These are phyloP conservation scores for Pseudonitzschia delicatissima DNA, from an alignment of 108 stramenopile genomes.

Conservation along the genomic window DNA sequence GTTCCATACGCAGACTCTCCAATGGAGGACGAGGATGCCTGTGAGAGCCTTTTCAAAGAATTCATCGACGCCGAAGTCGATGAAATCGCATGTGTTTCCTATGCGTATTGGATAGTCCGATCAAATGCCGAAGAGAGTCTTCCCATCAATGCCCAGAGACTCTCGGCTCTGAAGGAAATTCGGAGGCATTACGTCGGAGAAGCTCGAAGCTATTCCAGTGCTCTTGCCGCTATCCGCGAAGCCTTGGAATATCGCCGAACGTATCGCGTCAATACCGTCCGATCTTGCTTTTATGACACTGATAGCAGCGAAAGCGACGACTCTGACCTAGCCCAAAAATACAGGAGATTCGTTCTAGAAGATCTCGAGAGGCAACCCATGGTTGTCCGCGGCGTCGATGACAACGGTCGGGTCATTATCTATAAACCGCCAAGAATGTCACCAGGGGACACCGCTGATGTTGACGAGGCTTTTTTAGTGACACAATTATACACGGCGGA, in stretches of 20 bases:
- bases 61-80: not conserved
- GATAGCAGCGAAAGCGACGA: not conserved
- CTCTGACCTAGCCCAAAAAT: not conserved
- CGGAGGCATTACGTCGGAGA: conserved; percentile 13
- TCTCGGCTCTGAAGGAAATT: conserved; percentile 15
- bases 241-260: conserved; percentile 12
- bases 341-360: conserved; percentile 2
- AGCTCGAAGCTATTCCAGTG: not conserved
- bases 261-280: conserved; percentile 2
- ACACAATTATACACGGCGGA: conserved; percentile 34
- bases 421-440: conserved; percentile 14
- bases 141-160: not conserved
- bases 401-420: conserved; percentile 12
- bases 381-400: conserved; percentile 24
- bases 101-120: conserved; percentile 18
- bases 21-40: not conserved
- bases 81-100: conserved; percentile 11
- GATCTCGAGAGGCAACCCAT: conserved; percentile 30
- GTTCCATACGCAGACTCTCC: not conserved
- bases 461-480: conserved; percentile 20
- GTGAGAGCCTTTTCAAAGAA: conserved; percentile 2
- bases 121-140: not conserved
- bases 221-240: not conserved
- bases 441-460: not conserved
- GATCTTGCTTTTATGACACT: not conserved